Evolutionary conservation across 345 rosid genomes (phyloP).

Genomic region (Euphorbia peplus): DNA sequence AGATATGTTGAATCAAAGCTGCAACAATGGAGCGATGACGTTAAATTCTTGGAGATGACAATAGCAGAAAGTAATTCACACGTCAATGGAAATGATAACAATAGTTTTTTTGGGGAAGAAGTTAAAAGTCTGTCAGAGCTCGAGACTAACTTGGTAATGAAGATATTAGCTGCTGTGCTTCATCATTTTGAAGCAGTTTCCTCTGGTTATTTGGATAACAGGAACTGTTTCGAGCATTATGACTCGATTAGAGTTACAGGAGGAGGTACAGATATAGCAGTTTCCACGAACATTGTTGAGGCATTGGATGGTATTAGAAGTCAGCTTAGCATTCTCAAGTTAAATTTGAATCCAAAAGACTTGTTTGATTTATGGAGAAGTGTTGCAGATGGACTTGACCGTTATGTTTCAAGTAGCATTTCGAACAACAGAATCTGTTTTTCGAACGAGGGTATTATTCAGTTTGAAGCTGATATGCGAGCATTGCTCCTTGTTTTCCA

Average conservation of each 20-base stretch:
- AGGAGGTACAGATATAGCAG: conserved; percentile 10
- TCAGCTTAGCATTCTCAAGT: conserved; percentile 37
- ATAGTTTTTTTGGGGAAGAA: conserved; percentile 64
- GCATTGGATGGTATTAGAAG: conserved; percentile 52
- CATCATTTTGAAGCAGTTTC: conserved; percentile 58
- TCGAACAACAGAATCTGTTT: conserved; percentile 26
- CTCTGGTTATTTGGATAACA: conserved; percentile 32
- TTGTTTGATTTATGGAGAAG: conserved; percentile 75
- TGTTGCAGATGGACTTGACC: conserved; percentile 71
- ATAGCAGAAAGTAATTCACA: conserved; percentile 32
- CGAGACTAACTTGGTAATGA: conserved; percentile 67
- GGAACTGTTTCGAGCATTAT: conserved; percentile 26
- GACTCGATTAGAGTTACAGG: conserved; percentile 10
- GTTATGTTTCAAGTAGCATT: conserved; percentile 49
- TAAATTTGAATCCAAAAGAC: conserved; percentile 56
- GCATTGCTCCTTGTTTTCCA: conserved; percentile 52
- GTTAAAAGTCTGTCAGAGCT: conserved; percentile 53
- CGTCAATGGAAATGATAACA: conserved; percentile 14
- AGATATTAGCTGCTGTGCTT: conserved; percentile 48
- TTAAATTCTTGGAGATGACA: conserved; percentile 56
- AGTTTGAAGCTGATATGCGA: conserved; percentile 43
- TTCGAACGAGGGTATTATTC: conserved; percentile 26
- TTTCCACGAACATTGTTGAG: conserved; percentile 42
- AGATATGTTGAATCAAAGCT: conserved; percentile 56
- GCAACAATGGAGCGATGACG: conserved; percentile 77